Conservation (phyloP, 2,329 filamentous ascomycete genomes). For the Aureobasidium uvarum region DNA sequence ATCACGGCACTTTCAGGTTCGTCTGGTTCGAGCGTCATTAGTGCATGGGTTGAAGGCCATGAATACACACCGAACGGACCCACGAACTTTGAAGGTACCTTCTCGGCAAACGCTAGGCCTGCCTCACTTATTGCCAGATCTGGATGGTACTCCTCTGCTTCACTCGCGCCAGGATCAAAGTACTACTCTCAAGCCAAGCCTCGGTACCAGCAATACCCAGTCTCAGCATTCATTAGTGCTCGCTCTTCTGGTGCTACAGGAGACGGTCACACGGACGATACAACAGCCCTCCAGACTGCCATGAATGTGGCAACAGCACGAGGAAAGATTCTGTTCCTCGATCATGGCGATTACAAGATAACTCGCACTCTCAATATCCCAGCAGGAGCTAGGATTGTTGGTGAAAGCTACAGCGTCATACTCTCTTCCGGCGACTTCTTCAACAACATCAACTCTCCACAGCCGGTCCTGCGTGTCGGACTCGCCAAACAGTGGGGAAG, state of each 20-base stretch:
- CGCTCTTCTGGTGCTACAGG: constrained; percentile 47
- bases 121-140: constrained; percentile 47
- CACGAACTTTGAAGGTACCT: constrained; percentile 44
- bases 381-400: constrained; percentile 56
- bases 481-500: constrained; percentile 50
- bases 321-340: constrained; percentile 66
- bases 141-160: constrained; percentile 46
- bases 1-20: constrained; percentile 41
- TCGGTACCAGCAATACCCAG: constrained; percentile 48
- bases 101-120: constrained; percentile 47
- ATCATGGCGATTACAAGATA: constrained; percentile 66
- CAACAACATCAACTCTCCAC: constrained; percentile 45
- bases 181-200: constrained; percentile 56
- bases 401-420: constrained; percentile 59
- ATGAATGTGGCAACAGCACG: constrained; percentile 50
- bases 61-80: constrained; percentile 48
- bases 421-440: constrained; percentile 57
- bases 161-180: constrained; percentile 41
- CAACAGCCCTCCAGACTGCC: constrained; percentile 57
- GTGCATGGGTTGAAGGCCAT: constrained; percentile 47
- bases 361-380: constrained; percentile 67
- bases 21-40: constrained; percentile 40
- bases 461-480: constrained; percentile 54
- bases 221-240: constrained; percentile 47
- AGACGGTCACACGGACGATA: constrained; percentile 60